Evolutionary conservation across 2,329 filamentous ascomycete species (phyloP), one percentile per base, ranked within the genome.

Genomic region (Aspergillus amoenus): DNA sequence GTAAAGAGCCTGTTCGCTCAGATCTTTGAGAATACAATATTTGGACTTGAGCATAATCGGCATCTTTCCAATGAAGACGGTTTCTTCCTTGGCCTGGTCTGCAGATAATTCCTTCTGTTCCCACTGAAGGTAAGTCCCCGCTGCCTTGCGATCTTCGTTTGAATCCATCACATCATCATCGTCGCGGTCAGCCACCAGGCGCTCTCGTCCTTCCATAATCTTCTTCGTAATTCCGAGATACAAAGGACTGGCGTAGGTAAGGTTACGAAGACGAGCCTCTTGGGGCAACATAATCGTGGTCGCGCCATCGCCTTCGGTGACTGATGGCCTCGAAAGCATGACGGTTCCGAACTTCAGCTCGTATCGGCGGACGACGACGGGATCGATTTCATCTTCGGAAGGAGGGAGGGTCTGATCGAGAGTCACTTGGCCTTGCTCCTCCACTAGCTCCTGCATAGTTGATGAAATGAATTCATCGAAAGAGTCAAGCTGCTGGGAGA

Each of bases 41-140:
- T 93, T 91, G 30, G 93, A 97, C 79, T 97, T 96, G 67, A 99
- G 83, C 94, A 99, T 99, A 71, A 97, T 92, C 3, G 94, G 94
- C 67, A 99, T 84, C 73, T 96, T 96, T 66, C 94, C 94, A 61
- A 97, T 91, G 73, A 95, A 97, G 39, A 97, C 88, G 68, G 87
- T 86, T 64, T 90, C 84, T 60, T 84, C 83, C 68, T 87, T 83
- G 18, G 83, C 81, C 56, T 83, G 78, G n/a, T 82, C 81, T 12
- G 74, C 72, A 37, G 64, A 70, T 52, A 68, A 64, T 5, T 75
- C 69, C 44, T 78, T 77, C 47, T 80, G 74, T 59, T 82, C 79
- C 70, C 79, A 81, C 21, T 75, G 67, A n/a, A 80, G 67, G 52
- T 75, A 78, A 54, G 77, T 77, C 4, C 75, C 75, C 37, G 70